phyloP scores from a whole-genome alignment of 2,329 filamentous ascomycete species.

The Xylaria hypoxylon region DNA sequence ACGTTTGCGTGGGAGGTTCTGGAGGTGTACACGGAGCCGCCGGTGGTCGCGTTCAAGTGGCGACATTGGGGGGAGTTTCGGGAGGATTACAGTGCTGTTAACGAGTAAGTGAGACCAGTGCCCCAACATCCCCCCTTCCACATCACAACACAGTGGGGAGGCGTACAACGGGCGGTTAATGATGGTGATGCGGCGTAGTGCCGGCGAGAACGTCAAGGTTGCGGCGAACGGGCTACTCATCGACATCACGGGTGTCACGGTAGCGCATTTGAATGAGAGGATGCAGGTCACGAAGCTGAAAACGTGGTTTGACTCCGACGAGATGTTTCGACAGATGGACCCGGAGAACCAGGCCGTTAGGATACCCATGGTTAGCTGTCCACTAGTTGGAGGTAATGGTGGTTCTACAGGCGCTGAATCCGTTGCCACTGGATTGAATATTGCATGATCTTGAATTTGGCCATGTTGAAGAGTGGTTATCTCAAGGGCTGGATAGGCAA shows the following conservation, averaged over 20 bases:
- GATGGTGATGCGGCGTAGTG: slow-evolving; percentile 55
- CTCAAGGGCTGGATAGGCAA: no score
- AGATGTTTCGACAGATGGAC: slow-evolving; percentile 74
- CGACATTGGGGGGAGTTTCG: slow-evolving; percentile 76
- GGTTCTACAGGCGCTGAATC: not conserved
- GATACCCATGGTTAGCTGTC: slow-evolving; percentile 18
- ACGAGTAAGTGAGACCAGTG: slow-evolving; percentile 61
- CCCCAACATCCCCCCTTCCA: no score
- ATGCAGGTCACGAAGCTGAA: slow-evolving; percentile 69
- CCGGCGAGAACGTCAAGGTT: slow-evolving; percentile 70
- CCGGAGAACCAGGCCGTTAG: slow-evolving; percentile 30
- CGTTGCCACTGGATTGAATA: not conserved
- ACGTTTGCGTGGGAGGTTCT: slow-evolving; percentile 78
- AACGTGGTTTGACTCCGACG: slow-evolving; percentile 74
- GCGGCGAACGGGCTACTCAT: slow-evolving; percentile 71
- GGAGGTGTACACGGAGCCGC: slow-evolving; percentile 74
- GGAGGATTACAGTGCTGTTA: slow-evolving; percentile 73
- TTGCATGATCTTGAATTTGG: not conserved
- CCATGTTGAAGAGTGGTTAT: not conserved
- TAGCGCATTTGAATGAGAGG: slow-evolving; percentile 71
- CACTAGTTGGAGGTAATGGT: not conserved
- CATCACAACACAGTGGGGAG: no score
- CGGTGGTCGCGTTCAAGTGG: slow-evolving; percentile 72
- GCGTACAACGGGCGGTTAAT: not conserved
- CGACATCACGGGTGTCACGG: slow-evolving; percentile 72